Evolutionary conservation across 176 grass and related monocot genomes (phyloP), one percentile per base, ranked within the genome.

Genomic region (Bonia amplexicaulis): DNA sequence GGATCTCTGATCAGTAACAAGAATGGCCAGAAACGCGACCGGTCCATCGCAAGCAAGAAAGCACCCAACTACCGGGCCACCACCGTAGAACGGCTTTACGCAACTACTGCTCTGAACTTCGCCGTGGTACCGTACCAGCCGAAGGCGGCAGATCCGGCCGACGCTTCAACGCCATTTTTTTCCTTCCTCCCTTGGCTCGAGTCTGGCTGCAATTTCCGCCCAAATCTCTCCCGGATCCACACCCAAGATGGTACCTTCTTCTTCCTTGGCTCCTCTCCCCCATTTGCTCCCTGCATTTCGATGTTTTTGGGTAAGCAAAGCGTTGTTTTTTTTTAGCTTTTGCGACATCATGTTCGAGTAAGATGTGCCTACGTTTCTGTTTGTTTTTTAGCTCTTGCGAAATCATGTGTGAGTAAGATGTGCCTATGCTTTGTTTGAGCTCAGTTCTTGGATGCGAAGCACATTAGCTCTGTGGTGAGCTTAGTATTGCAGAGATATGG

Each of bases 81-180:
- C 57, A 62, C 69, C 57, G 17, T 74, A 60, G 12, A 69, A 47
- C 71, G 39, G 26, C 20, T 87, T 40, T 23, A 76, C 71, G 79
- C 52, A 77, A 62, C 47, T 15, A 42, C 16, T 25, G 15, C 48
- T 47, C 62, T 76, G 25, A 73, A 41, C 68, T 84, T 37, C 12
- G 48, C 75, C 66, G 74, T 77, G 53, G 45, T 54, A 70, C 60
- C 15, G 20, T 17, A 48, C 29, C n/a, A 83, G n/a, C 27, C 4
- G 8, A 60, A 66, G 9, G 26, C 61, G 16, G 71, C 69, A 61
- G 84, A 90, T 90, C 89, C 89, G 40, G 74, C 59, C 88, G 41
- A 64, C 73, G 65, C 35, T 13, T 82, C 83, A 45, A 51, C 73
- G 65, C 48, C 73, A 69, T 77, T 63, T 23, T 46, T 45, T 12